Conservation (phyloP, 306 rosid genomes). For the Boehmeria nivea region DNA sequence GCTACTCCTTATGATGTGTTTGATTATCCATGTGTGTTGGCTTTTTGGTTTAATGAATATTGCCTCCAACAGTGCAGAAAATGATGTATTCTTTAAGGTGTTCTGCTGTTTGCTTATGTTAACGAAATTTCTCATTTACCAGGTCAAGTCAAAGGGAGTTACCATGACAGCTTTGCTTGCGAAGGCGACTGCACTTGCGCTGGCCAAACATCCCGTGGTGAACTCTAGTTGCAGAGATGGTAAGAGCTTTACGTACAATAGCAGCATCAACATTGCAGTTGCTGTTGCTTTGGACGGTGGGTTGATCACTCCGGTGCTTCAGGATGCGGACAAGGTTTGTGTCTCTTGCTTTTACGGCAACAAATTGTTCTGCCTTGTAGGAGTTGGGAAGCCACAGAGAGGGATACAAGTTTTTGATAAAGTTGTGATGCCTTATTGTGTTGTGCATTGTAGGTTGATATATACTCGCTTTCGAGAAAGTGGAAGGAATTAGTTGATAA, state of each 20-base stretch:
- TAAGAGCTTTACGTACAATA: constrained; percentile 82
- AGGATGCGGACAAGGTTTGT: constrained; percentile 86
- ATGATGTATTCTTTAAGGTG: too few species aligned
- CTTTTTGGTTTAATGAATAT: too few species aligned
- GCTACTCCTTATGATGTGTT: too few species aligned
- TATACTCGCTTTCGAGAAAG: constrained; percentile 86
- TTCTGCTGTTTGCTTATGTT: background rate
- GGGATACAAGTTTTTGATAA: background rate
- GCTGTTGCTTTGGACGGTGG: constrained; percentile 95
- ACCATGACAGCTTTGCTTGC: constrained; percentile 99
- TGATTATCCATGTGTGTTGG: too few species aligned
- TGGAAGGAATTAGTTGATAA: constrained; percentile 97
- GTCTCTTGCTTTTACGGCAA: background rate
- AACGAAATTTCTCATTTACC: constrained; percentile 17
- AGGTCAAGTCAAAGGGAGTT: constrained; percentile 96
- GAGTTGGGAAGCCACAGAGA: background rate
- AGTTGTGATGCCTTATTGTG: background rate
- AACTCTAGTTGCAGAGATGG: constrained; percentile 97
- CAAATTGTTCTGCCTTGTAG: constrained; percentile 11
- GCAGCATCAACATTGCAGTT: constrained; percentile 82
- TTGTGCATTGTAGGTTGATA: constrained; percentile 55
- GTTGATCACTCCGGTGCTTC: constrained; percentile 88
- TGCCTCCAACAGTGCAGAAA: too few species aligned
- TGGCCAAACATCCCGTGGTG: constrained; percentile 79
- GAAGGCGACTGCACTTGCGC: constrained; percentile 90